A percentile compares a stretch with the other conserved stretches of the same genome.
Conservation (phyloP, 2,329 filamentous ascomycete species). For the Neonectria hederae region DNA sequence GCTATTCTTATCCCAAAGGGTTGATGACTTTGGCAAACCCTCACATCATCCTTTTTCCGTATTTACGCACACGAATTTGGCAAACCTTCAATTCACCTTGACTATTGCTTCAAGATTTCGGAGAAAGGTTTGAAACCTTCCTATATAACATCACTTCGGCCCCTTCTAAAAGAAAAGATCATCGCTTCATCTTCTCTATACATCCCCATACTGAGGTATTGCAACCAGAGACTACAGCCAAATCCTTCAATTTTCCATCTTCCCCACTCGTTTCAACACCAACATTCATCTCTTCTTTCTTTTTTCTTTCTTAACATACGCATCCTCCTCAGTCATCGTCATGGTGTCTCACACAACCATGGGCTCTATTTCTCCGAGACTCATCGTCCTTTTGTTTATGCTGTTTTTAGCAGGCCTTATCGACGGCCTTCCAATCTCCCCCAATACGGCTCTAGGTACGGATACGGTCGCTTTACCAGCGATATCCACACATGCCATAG, state of each 20-base stretch:
- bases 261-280: background rate
- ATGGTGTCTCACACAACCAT: background rate
- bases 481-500: no score
- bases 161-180: background rate
- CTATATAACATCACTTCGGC: background rate
- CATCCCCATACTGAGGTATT: background rate
- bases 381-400: no score
- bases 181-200: background rate
- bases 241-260: background rate
- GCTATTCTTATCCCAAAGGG: background rate
- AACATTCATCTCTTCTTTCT: background rate
- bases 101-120: background rate
- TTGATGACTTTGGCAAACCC: no score
- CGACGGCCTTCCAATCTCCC: background rate
- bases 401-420: background rate
- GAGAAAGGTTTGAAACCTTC: background rate
- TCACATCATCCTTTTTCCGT: no score
- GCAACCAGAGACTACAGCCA: background rate
- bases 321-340: background rate
- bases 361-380: background rate
- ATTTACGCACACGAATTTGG: background rate
- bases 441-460: no score
- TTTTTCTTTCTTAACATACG: no score
- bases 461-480: background rate
- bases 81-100: background rate